These are phyloP conservation scores for Polysphondylium violaceum DNA, from an alignment of 78 protist genomes.

Conservation along the genomic window DNA sequence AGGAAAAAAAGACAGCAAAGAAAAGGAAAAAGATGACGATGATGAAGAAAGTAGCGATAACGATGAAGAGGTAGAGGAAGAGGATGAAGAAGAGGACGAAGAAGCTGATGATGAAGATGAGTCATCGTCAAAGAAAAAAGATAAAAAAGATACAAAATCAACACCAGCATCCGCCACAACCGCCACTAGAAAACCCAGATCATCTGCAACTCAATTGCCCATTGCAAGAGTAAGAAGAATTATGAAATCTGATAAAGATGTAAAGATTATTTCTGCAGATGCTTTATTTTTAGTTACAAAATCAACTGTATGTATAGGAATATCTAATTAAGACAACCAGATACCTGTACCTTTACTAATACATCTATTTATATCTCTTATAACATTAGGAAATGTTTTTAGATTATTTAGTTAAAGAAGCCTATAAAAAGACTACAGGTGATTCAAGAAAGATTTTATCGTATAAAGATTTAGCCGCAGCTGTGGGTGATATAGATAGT, in stretches of 20 bases:
- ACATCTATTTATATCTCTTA: too few relatives aligned
- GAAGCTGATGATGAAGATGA: slow-evolving; percentile 8
- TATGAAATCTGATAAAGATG: slow-evolving; percentile 68
- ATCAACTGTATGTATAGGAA: slow-evolving; percentile 63
- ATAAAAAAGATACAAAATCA: not conserved
- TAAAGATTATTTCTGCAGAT: slow-evolving; percentile 46
- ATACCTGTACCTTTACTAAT: too few relatives aligned
- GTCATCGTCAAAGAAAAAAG: not conserved
- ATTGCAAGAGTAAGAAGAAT: slow-evolving; percentile 70
- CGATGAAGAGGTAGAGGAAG: slow-evolving; percentile 8
- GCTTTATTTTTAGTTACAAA: slow-evolving; percentile 41
- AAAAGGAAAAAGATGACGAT: slow-evolving; percentile 3
- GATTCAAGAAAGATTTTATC: slow-evolving; percentile 35
- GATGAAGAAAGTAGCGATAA: slow-evolving; percentile 10
- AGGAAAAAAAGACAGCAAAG: not conserved
- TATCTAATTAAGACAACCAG: too few relatives aligned
- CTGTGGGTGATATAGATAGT: slow-evolving; percentile 35
- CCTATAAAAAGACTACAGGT: slow-evolving; percentile 14
- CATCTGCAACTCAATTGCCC: slow-evolving; percentile 13
- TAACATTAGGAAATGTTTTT: slow-evolving; percentile 39
- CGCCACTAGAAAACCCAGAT: not conserved
- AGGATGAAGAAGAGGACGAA: slow-evolving; percentile 30
- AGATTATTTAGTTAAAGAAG: slow-evolving; percentile 59
- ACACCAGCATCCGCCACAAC: not conserved
- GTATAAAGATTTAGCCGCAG: slow-evolving; percentile 45